Evolutionary conservation across 257 asterid genomes (phyloP).

Genomic region (Leonotis leonurus): DNA sequence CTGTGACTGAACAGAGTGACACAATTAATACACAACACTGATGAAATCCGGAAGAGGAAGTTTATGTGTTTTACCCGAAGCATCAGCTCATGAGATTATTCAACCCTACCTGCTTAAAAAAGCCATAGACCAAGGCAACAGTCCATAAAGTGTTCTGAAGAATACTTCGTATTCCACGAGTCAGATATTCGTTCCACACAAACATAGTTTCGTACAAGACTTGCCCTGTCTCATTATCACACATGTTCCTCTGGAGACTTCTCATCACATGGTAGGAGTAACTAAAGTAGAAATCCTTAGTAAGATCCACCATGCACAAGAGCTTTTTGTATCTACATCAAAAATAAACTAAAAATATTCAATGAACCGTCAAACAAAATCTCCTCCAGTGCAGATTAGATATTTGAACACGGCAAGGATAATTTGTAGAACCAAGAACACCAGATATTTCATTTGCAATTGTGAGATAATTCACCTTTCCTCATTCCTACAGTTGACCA

Average conservation of each 20-base stretch:
- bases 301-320: slow-evolving; percentile 87
- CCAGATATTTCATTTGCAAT: slow-evolving; percentile 6
- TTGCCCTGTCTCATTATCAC: slow-evolving; percentile 46
- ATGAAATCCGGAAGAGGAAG: neutral
- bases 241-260: slow-evolving; percentile 83
- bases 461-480: no score
- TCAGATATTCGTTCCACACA: slow-evolving; percentile 94
- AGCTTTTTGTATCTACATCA: slow-evolving; percentile 80
- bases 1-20: neutral
- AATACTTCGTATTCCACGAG: slow-evolving; percentile 75
- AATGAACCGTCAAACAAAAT: slow-evolving; percentile 16
- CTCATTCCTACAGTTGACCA: slow-evolving; percentile 58
- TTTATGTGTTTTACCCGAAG: neutral
- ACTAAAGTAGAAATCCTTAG: slow-evolving; percentile 96
- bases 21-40: neutral
- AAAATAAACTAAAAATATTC: slow-evolving; percentile 14
- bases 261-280: slow-evolving; percentile 95
- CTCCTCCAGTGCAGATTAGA: slow-evolving; percentile 2
- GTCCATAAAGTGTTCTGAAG: slow-evolving; percentile 89
- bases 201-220: slow-evolving; percentile 84
- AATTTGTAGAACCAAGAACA: neutral
- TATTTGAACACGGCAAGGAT: slow-evolving; percentile 3
- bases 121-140: slow-evolving; percentile 90
- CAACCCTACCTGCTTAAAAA: slow-evolving; percentile 76
- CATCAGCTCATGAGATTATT: neutral